phyloP scores from a whole-genome alignment of 192 early-diverging fungal genomes.

The Piromyces sp. region DNA sequence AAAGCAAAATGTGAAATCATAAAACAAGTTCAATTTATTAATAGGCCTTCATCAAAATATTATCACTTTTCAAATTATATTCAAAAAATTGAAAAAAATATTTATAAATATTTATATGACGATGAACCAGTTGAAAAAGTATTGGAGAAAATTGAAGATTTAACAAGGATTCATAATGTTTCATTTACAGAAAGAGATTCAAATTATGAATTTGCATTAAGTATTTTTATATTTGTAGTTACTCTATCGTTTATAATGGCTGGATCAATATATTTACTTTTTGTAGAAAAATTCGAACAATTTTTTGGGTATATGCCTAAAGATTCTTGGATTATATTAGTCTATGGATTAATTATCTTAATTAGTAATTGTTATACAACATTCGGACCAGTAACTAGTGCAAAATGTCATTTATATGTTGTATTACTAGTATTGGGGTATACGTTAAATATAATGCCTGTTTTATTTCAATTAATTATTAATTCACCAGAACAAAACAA shows the following conservation, averaged over 20 bases:
- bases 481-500: not conserved
- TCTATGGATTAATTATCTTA: not conserved
- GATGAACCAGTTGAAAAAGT: not conserved
- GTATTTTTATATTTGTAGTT: not conserved
- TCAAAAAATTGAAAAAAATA: not conserved
- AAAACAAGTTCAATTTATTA: not conserved
- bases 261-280: not conserved
- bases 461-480: not conserved
- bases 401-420: not conserved
- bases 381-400: not conserved
- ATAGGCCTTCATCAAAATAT: not conserved
- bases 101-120: not conserved
- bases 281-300: not conserved
- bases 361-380: not conserved
- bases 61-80: not conserved
- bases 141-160: not conserved
- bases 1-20: not conserved
- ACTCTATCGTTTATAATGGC: not conserved
- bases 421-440: not conserved
- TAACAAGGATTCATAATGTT: not conserved
- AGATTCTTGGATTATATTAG: not conserved
- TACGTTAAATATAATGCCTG: not conserved
- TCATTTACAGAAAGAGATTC: no score
- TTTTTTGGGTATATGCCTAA: not conserved
- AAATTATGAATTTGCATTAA: no score